Evolutionary conservation across 1,284 basidiomycete species (phyloP), one percentile per base, ranked within the genome.

Genomic region (Trametes pubescens): DNA sequence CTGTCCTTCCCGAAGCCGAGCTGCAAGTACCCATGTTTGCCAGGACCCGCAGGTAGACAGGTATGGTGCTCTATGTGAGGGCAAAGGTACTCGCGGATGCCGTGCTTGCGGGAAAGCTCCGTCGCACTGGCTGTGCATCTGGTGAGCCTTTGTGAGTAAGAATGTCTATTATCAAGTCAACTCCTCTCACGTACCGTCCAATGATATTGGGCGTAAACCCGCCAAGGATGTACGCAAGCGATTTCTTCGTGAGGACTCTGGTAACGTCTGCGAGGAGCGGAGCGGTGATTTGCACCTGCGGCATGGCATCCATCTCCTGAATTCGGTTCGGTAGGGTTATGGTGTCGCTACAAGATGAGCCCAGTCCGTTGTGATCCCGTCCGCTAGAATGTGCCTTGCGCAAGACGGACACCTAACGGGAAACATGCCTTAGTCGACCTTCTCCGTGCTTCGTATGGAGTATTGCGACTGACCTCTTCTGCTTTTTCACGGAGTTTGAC

Each of bases 21-120:
- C 5, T 43, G 35, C 16, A 55, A 3, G 26, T 24, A 55, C 4
- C 53, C 53, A 18, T 55, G 37, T 16, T 55, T 55, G 18, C 53
- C 40, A 5, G 37, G 53, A 13, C 38, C 38, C 5, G 37, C 32
- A 10, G 53, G 53, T 4, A 55, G 10, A 21, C 3, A 44, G 11
- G 22, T 2, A 38, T 24, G n/a, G 2, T 43, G 18, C 16, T 43
- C 53, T 13, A 34, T 32, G 29, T 13, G 16, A 9, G 48, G 48
- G 29, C 48, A 51, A 2, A 51, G 48, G n/a, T 24, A 43, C 14
- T 38, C 53, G 21, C 37, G 53, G 11, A 43, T 43, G 14, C 40
- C 40, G 29, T 55, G 35, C 7, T n/a, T 55, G 11, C 21, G 21
- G 6, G 53, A 21, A 38, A 55, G 24, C 14, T 55, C 24, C 5